phyloP scores from a whole-genome alignment of 169 alveolate genomes.

The Plasmodium coatneyi region DNA sequence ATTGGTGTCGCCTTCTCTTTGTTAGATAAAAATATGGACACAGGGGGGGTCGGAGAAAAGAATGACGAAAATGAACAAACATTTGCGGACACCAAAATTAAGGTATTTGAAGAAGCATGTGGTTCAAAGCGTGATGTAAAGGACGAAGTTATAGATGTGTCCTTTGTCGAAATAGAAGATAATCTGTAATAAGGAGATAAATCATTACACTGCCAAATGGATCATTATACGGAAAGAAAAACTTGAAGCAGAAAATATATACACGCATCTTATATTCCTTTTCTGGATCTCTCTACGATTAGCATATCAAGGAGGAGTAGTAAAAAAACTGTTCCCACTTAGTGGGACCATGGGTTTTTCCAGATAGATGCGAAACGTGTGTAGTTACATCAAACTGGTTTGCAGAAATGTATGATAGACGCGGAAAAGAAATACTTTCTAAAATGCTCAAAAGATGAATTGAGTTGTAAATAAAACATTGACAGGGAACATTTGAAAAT shows the following conservation, averaged over 20 bases:
- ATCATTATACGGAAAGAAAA: not conserved
- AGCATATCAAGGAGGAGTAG: not conserved
- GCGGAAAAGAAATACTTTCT: not conserved
- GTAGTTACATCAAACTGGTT: not conserved
- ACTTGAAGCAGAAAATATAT: not conserved
- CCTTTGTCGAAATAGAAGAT: slow-evolving; percentile 4
- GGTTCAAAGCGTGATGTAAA: not conserved
- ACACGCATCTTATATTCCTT: not conserved
- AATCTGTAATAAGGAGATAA: slow-evolving; percentile 5
- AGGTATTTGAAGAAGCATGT: not conserved
- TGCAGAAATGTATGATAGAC: not conserved
- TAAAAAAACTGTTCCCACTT: not conserved
- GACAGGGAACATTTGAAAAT: not conserved
- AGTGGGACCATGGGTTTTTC: not conserved
- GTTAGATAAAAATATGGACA: not conserved
- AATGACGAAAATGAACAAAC: not conserved
- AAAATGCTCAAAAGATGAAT: not conserved
- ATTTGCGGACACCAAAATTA: not conserved
- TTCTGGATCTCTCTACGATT: not conserved
- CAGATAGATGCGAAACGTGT: not conserved
- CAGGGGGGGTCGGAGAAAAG: not conserved
- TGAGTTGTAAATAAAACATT: not conserved
- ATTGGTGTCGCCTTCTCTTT: not conserved
- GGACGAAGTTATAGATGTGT: not conserved
- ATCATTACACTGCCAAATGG: not conserved